Evolutionary conservation across 2,329 filamentous ascomycete species (phyloP), one percentile per base, ranked within the genome.

Genomic region (Thelonectria discophora): DNA sequence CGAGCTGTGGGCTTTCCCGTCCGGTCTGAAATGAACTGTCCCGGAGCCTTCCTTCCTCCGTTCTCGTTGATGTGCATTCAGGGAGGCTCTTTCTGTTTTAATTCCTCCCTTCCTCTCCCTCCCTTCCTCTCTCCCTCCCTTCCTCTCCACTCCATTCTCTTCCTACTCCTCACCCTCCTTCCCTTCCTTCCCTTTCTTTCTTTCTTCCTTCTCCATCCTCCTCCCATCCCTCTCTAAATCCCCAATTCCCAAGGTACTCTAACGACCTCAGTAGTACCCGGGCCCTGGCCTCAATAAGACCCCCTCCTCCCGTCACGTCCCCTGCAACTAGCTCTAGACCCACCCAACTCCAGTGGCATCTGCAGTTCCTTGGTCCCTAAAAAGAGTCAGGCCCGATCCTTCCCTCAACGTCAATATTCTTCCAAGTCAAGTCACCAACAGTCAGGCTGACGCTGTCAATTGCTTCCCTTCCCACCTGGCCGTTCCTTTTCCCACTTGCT

Each of bases 401-500:
- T 69, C 64, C 67, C 55, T 64, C 67, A 65, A 27, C 59, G 58
- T 70, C 69, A 59, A 67, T 66, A 21, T 30, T 52, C 58, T 71
- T 71, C 69, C 62, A 71, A 57, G 46, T 34, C 27, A 24, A 24
- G 21, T 24, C 21, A 24, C 3, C 3, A 24, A 24, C 21, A 24
- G 21, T 37, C 11, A 37, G 34, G 34, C 34, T 37, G 34, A 9
- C 34, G 11, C 34, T 13, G 12, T 37, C 34, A 37, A 37, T 15
- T 37, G 12, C 34, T 15, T 37, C 34, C 34, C 34, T 15, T 37
- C 34, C 34, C 34, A 12, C 11, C 9, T 21, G 24, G 10, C 18
- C 42, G 20, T 15, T 37, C 34, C 15, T 37, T 37, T 37, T 30
- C 27, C 27, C 27, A 10, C 27, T 8, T 30, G 27, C 27, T 30